Conservation (phyloP, 257 asterid species). For the Salvia rosmarinus region DNA sequence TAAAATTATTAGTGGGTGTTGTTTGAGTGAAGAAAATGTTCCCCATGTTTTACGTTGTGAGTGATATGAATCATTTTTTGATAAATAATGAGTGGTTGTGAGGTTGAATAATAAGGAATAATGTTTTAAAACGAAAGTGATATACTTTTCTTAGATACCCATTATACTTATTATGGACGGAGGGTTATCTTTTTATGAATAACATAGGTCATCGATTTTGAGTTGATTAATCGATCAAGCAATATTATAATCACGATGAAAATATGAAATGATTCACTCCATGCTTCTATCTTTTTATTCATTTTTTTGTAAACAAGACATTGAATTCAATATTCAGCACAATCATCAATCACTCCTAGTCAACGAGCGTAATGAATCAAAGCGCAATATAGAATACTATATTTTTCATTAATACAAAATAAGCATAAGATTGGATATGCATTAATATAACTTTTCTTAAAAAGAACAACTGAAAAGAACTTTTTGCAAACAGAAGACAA, state of each 20-base stretch:
- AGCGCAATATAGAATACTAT: background rate
- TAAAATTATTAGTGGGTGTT: too few species aligned
- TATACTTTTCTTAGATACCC: too few species aligned
- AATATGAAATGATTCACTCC: background rate
- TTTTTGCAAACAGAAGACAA: background rate
- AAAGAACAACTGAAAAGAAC: background rate
- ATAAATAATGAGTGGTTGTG: too few species aligned
- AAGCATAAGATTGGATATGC: background rate
- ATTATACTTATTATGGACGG: too few species aligned
- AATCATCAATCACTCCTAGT: slow-evolving; percentile 1
- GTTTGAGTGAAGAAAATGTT: too few species aligned
- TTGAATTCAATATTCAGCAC: background rate
- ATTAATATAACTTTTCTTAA: background rate
- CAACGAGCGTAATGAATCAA: background rate
- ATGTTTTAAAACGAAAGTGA: too few species aligned
- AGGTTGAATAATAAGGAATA: too few species aligned
- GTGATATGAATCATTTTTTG: too few species aligned
- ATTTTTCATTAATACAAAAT: background rate
- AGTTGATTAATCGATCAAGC: background rate
- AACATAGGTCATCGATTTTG: background rate
- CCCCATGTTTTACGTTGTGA: too few species aligned
- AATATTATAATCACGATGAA: background rate
- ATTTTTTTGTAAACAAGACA: background rate
- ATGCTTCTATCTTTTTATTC: background rate
- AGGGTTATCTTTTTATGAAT: too few species aligned